Base-by-base conservation (phyloP, 1,139 yeast genomes). In the Zygoascus hellenicus region DNA sequence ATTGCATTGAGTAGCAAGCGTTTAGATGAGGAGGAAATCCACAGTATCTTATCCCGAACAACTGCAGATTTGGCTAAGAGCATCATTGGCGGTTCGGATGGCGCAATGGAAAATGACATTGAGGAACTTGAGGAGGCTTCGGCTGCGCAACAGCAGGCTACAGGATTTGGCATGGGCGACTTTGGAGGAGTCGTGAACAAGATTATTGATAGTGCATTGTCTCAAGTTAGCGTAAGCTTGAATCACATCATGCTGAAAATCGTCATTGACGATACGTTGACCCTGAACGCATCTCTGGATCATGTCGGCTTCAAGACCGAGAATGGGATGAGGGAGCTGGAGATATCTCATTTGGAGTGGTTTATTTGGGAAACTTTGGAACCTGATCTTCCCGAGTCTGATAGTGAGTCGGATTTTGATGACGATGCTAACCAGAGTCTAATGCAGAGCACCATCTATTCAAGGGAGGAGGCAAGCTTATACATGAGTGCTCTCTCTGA, bases 401-500 rank as follows among this genome's bases (percentile, higher is more conserved):
- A 43, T 15, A 50, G 49, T 29, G 44, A 42, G 13, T 42, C 45
- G 13, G 33, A 54, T 26, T 56, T 54, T 22, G 56, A 58, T 4
- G 55, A 51, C n/a, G 64, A 63, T 10, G 62, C 61, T 35, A 22
- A 22, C 26, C 70, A 69, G 1, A 70, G 72, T 7, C 69, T 85
- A 49, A 67, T 77, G 67, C 77, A 78, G 43, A 81, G 89, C 56
- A 75, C 80, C 67, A 71, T 80, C 35, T 81, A 81, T 57, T 80
- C 92, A 0, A 83, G 78, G 47, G 84, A 83, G 52, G 76, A 80
- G 42, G 81, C 94, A 1, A 75, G 46, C 34, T 36, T 88, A 30
- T 88, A 86, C 60, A 80, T 86, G 90, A 86, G 95, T 64, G 95
- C 96, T 1, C 52, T 55, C 50, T 54, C 64, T 29, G 51, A 52